Evolutionary conservation across 805 yeast genomes (phyloP), one percentile per base, ranked within the genome.

Genomic region (Starmerella bombi): DNA sequence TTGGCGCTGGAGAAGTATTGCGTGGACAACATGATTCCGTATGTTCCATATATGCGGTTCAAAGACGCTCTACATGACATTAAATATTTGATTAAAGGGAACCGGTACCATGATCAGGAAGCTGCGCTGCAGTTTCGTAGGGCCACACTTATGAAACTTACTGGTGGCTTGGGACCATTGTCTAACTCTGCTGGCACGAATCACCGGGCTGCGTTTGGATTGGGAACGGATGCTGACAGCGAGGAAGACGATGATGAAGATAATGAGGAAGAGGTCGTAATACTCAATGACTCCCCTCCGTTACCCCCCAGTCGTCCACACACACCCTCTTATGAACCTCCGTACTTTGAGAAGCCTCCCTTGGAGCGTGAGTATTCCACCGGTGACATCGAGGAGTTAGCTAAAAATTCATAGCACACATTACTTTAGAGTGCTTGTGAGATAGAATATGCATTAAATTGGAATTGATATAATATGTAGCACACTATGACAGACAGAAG

Each of bases 1-100:
- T 57, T 62, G 34, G 56, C 59, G 22, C 55, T 64, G 21, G 69
- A 64, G 53, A 52, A 60, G 45, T 64, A 60, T 56, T 64, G 69
- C 50, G 42, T 56, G 34, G 59, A 61, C 48, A 58, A 64, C 52
- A 51, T 51, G 43, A 59, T 64, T 39, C 65, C 64, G 8, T 64
- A 63, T 51, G 61, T 64, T 37, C 64, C 67, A 12, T 64, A 61
- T 48, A 61, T 61, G 47, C 54, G 63, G 16, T 64, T 64, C 55
- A 57, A 56, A 44, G 67, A 64, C 37, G 61, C 65, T 38, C 51
- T 59, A 46, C 53, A 52, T 28, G 68, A 61, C 35, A 46, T 59
- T 29, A 49, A 51, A 44, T 50, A 44, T 23, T 47, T 59, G 32
- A 53, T 59, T 27, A 46, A 47, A 37, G 55, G 52, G 33, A 55